phyloP scores from a whole-genome alignment of 352 stramenopile species.

The Aphanomyces stellatus region DNA sequence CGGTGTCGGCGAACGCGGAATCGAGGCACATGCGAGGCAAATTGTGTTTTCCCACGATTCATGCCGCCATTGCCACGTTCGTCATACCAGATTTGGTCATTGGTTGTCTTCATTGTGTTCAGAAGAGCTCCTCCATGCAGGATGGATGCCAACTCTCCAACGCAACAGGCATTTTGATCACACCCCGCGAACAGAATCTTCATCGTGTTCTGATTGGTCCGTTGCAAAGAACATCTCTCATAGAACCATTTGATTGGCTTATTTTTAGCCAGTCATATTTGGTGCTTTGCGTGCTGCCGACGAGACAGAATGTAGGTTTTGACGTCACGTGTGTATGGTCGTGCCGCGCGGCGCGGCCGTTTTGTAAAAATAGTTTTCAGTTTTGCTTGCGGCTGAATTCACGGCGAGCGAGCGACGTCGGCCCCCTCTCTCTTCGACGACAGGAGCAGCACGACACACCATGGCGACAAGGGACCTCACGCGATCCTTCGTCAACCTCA shows the following conservation, averaged over 20 bases:
- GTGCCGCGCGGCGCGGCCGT: not conserved
- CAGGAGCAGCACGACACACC: not conserved
- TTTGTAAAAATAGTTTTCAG: conserved; percentile 18
- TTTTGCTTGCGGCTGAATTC: conserved; percentile 4
- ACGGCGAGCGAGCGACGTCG: not conserved
- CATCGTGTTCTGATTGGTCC: not conserved
- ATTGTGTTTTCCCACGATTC: no score
- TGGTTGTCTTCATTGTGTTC: no score
- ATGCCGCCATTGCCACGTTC: no score
- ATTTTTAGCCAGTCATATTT: conserved; percentile 27
- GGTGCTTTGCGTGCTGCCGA: conserved; percentile 17
- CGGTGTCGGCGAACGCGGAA: no score
- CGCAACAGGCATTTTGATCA: no score
- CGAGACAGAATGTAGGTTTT: conserved; percentile 15
- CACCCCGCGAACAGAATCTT: no score
- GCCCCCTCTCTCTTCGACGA: not conserved
- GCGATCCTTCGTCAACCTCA: conserved; percentile 57
- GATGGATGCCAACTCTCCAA: no score
- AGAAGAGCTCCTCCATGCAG: no score
- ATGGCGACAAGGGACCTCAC: conserved; percentile 80
- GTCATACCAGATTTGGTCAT: no score
- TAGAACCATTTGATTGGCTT: conserved; percentile 13
- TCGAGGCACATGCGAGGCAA: no score
- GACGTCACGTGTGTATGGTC: conserved; percentile 11
- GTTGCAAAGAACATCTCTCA: not conserved